Evolutionary conservation across 805 yeast species (phyloP).

Genomic region (Kuraishia molischiana): DNA sequence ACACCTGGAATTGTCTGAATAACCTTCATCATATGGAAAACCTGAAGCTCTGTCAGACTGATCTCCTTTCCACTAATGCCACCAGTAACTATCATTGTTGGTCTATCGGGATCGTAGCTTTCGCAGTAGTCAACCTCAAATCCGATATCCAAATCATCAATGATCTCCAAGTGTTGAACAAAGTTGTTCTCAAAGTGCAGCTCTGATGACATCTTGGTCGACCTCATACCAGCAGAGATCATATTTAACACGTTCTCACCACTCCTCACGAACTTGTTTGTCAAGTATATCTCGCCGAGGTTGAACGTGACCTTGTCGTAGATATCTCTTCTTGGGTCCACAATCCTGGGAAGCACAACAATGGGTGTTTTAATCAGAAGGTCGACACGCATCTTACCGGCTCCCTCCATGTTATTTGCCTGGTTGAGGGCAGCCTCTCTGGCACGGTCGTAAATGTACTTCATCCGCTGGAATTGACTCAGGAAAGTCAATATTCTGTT

Average conservation of each 20-base stretch:
- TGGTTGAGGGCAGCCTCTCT: conserved; percentile 83
- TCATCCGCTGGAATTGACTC: conserved; percentile 75
- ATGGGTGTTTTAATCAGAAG: conserved; percentile 74
- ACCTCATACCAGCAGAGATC: conserved; percentile 60
- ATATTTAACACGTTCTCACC: conserved; percentile 29
- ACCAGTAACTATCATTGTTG: conserved; percentile 46
- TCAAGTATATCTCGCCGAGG: conserved; percentile 73
- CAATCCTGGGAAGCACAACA: conserved; percentile 60
- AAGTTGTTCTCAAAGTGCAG: conserved; percentile 36
- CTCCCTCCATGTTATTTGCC: conserved; percentile 48
- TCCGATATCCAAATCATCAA: conserved; percentile 52
- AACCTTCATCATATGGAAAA: conserved; percentile 45
- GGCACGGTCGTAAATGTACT: conserved; percentile 80
- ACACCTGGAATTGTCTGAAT: conserved; percentile 46
- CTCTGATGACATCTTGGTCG: conserved; percentile 57
- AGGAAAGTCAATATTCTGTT: conserved; percentile 56
- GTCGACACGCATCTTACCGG: conserved; percentile 60
- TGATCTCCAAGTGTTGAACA: conserved; percentile 50
- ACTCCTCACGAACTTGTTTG: conserved; percentile 41
- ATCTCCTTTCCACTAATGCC: conserved; percentile 53
- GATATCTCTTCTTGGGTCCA: conserved; percentile 26
- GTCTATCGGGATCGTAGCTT: conserved; percentile 22
- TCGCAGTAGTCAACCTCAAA: conserved; percentile 52
- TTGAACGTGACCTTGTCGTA: conserved; percentile 61
- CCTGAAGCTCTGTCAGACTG: conserved; percentile 65